A percentile compares a stretch with the other conserved stretches of the same genome.
These are phyloP conservation scores for Microstegium vimineum DNA, from an alignment of 176 grass and related monocot genomes.

Conservation along the genomic window DNA sequence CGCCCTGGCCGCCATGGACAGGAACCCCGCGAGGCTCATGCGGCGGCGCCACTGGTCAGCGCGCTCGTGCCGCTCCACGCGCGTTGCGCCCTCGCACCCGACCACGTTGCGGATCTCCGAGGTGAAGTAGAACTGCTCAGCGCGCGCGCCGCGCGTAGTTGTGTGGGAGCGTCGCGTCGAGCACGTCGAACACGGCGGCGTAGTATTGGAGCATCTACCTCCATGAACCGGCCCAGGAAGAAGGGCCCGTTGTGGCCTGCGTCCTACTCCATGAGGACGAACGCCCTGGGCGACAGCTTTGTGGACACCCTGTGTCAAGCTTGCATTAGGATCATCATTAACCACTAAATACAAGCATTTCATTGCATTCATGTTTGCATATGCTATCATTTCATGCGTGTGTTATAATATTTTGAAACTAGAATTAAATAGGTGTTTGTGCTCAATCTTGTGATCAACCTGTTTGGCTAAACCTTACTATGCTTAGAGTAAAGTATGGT, in stretches of 20 bases:
- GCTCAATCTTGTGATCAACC: too few species aligned
- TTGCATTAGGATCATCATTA: too few species aligned
- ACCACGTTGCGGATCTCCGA: conserved; percentile 77
- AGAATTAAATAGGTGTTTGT: too few species aligned
- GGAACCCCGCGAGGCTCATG: conserved; percentile 71
- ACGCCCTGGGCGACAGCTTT: conserved; percentile 41
- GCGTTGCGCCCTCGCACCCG: conserved; percentile 68
- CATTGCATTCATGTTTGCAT: too few species aligned
- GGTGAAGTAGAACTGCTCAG: conserved; percentile 67
- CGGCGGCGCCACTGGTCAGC: conserved; percentile 72
- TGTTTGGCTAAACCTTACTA: too few species aligned
- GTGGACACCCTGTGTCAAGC: too few species aligned
- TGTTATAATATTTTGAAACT: too few species aligned
- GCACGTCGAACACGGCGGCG: conserved; percentile 65
- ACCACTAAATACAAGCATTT: too few species aligned
- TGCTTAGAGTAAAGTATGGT: too few species aligned
- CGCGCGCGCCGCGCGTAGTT: conserved; percentile 53
- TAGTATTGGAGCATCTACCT: conserved; percentile 81
- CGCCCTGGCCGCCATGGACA: conserved; percentile 42
- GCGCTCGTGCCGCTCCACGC: conserved; percentile 76
- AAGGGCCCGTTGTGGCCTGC: conserved; percentile 68
- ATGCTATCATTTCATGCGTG: too few species aligned
- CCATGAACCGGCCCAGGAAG: conserved; percentile 77
- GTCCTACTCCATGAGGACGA: conserved; percentile 72
- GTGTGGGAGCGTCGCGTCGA: conserved; percentile 55